These are phyloP conservation scores for Desmodesmus armatus DNA, from an alignment of 139 green algal genomes.

Conservation along the genomic window DNA sequence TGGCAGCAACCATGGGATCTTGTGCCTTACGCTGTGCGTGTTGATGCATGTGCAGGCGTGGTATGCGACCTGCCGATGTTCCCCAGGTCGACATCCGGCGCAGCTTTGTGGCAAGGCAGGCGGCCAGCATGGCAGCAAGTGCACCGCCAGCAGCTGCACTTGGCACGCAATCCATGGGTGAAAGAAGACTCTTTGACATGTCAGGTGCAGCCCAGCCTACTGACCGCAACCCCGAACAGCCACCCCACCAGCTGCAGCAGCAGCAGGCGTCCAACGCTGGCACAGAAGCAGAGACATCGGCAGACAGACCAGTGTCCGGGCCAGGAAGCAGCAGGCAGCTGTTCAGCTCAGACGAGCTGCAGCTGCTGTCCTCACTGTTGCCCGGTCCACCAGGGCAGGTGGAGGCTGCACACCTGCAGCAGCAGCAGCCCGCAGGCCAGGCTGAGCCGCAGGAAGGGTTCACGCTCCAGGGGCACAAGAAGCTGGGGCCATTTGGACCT, in stretches of 20 bases:
- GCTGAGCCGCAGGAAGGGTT: background rate
- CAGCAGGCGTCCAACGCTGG: background rate
- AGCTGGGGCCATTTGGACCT: conserved; percentile 11
- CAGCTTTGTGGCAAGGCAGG: background rate
- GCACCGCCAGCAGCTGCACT: background rate
- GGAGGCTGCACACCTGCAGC: background rate
- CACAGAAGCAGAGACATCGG: background rate
- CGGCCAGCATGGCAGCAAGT: too few species aligned
- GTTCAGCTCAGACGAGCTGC: background rate
- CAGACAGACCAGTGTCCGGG: background rate
- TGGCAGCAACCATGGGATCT: background rate
- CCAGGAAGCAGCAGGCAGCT: too few species aligned
- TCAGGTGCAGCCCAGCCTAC: too few species aligned
- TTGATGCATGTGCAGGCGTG: conserved; percentile 17
- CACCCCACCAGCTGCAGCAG: background rate
- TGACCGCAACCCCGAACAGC: too few species aligned
- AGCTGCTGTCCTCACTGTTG: background rate
- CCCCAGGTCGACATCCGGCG: background rate
- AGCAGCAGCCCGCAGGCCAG: conserved; percentile 20
- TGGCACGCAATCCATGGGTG: too few species aligned
- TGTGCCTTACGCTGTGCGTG: background rate
- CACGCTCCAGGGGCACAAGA: conserved; percentile 24
- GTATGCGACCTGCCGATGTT: background rate
- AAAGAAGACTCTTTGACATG: too few species aligned
- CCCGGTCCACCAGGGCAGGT: background rate